Percentiles rank a stretch among this genome's conserved stretches.
phyloP scores from a whole-genome alignment of 139 green algal genomes.

The Coelastrella sp. region DNA sequence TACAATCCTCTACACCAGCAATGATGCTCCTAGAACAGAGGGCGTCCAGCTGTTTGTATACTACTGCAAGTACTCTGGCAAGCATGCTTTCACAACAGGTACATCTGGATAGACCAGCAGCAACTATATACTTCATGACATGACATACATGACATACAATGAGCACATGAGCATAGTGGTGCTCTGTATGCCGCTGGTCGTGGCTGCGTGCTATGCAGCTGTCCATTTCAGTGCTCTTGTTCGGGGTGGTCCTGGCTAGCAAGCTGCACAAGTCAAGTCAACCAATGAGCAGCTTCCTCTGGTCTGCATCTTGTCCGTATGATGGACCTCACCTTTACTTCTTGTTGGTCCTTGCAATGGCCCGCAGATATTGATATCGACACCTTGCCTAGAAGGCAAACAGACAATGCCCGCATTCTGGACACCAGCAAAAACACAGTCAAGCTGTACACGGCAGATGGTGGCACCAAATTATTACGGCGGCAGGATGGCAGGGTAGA shows the following conservation, averaged over 20 bases:
- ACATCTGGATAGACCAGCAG: not conserved
- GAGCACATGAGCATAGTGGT: not conserved
- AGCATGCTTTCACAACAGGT: slow-evolving; percentile 86
- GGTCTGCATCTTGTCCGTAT: not conserved
- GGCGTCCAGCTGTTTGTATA: slow-evolving; percentile 74
- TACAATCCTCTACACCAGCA: slow-evolving; percentile 70
- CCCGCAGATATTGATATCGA: slow-evolving; percentile 77
- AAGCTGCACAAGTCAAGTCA: too few species aligned
- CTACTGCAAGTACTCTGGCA: slow-evolving; percentile 89
- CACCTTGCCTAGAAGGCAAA: slow-evolving; percentile 72
- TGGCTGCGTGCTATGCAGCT: too few species aligned
- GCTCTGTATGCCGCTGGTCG: not conserved
- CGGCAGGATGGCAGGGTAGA: slow-evolving; percentile 70
- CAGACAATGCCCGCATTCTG: slow-evolving; percentile 78
- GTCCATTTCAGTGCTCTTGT: too few species aligned
- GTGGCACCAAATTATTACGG: slow-evolving; percentile 70
- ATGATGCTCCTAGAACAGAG: slow-evolving; percentile 12
- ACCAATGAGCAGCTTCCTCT: too few species aligned
- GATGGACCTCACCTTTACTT: not conserved
- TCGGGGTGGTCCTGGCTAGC: too few species aligned
- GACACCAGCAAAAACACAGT: slow-evolving; percentile 71
- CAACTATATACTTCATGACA: too few species aligned
- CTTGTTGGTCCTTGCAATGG: not conserved
- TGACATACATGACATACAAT: not conserved
- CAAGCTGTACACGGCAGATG: slow-evolving; percentile 79